Conservation (phyloP, 2,329 filamentous ascomycete species). For the Sphaceloma murrayae region DNA sequence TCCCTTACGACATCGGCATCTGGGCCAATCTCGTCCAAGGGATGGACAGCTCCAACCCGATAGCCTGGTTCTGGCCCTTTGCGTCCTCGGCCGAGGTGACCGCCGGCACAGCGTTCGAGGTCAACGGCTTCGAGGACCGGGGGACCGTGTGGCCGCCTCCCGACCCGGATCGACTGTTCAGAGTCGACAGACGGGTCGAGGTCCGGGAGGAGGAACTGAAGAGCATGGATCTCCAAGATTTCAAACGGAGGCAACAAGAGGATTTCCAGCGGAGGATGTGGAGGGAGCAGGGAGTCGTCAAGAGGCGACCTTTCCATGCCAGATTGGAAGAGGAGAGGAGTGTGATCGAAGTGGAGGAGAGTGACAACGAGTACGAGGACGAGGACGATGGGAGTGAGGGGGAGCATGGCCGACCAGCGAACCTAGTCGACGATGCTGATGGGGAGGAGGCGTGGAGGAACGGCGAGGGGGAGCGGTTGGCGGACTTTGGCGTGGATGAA, state of each 20-base stretch:
- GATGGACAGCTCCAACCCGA: slow-evolving; percentile 59
- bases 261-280: slow-evolving; percentile 37
- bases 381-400: slow-evolving; percentile 32
- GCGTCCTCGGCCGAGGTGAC: slow-evolving; percentile 40
- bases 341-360: slow-evolving; percentile 20
- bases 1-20: slow-evolving; percentile 72
- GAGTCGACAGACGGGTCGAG: slow-evolving; percentile 22
- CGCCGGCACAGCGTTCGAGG: slow-evolving; percentile 53
- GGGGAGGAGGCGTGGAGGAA: slow-evolving; percentile 61
- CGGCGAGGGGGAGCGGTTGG: slow-evolving; percentile 61
- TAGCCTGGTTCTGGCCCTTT: slow-evolving; percentile 63
- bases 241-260: slow-evolving; percentile 44
- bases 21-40: slow-evolving; percentile 64
- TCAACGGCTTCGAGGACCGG: slow-evolving; percentile 63
- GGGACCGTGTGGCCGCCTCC: slow-evolving; percentile 40
- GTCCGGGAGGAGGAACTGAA: slow-evolving; percentile 27
- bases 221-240: slow-evolving; percentile 41
- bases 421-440: slow-evolving; percentile 24
- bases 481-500: slow-evolving; percentile 73
- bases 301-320: slow-evolving; percentile 36
- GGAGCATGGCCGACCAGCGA: slow-evolving; percentile 18
- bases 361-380: slow-evolving; percentile 34
- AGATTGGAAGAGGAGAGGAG: slow-evolving; percentile 27
- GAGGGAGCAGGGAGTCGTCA: slow-evolving; percentile 27
- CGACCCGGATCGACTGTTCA: slow-evolving; percentile 40